Base-by-base conservation (phyloP, 495 filamentous ascomycete genomes). In the Acidiella bohemica region DNA sequence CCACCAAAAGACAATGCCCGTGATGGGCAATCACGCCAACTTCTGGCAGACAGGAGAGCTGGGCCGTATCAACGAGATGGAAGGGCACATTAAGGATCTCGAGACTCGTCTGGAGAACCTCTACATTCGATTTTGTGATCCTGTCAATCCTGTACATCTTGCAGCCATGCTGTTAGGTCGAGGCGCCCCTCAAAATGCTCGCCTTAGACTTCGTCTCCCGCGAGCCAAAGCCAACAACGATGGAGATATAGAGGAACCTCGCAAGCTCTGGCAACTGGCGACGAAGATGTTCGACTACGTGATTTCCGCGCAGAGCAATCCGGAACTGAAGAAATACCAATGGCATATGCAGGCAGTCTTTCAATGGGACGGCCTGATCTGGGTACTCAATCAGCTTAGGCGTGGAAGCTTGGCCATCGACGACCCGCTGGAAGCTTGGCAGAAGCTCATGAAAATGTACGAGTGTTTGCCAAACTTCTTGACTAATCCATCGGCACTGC, bases 281-380 rank as follows among this genome's bases (percentile, higher is more conserved):
- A 37, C 39, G 14, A 37, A 36, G 18, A 31, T 52, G 6, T 23
- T 52, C 20, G 44, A 48, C 14, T 40, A 47, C 26, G 30, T 41
- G 11, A 41, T 10, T 11, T 36, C 46, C 23, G 35, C 26, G 3
- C 36, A 42, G 14, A 31, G 19, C 12, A 46, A 45, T 14, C 37
- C 41, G 12, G 16, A 24, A 5, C 36, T 53, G 4, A 37, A 23
- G 29, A 26, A 39, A 17, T 53, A 41, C 28, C 20, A 20, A n/a
- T 53, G 50, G 50, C 46, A 49, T 32, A 14, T 53, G 6, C 47
- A 44, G 20, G 41, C 41, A n/a, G 32, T 53, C 19, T 42, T 49
- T 23, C 50, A 53, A 32, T 53, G 36, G 31, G 45, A 53, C 22
- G 23, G 47, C 29, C 16, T 53, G 1, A 44, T 48, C 36, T 49